Percentiles rank a stretch among this genome's conserved stretches.
Evolutionary conservation across 441 rosid genomes (phyloP).

Genomic region (Pelargonium australe): DNA sequence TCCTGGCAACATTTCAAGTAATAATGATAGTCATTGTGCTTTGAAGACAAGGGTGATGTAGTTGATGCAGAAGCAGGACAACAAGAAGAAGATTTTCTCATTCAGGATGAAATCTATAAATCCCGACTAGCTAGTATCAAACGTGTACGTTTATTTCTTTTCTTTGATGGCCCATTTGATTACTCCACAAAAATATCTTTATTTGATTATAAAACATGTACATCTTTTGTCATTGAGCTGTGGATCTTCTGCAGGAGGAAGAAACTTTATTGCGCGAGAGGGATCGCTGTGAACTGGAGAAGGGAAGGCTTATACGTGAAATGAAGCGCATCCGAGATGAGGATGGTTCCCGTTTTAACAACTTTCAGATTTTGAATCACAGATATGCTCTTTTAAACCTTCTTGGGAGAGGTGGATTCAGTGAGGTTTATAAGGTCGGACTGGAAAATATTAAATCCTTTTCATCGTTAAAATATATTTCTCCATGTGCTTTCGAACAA

Average conservation of each 20-base stretch:
- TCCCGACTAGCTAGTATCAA: constrained; percentile 89
- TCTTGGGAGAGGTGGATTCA: constrained; percentile 98
- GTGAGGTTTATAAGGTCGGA: constrained; percentile 99
- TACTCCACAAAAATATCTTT: neutral
- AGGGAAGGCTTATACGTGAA: constrained; percentile 93
- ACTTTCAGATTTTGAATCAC: constrained; percentile 82
- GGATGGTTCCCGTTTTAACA: constrained; percentile 96
- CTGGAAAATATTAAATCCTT: constrained; percentile 21
- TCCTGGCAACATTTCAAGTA: constrained; percentile 19
- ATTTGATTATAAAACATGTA: neutral
- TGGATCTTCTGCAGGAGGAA: constrained; percentile 62
- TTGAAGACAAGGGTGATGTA: constrained; percentile 79
- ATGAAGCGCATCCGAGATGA: constrained; percentile 98
- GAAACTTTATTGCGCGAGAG: constrained; percentile 86
- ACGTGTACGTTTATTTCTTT: constrained; percentile 52
- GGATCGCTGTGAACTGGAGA: constrained; percentile 93
- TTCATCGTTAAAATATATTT: constrained; percentile 23
- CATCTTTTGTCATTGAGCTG: constrained; percentile 20
- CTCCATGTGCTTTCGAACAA: constrained; percentile 11
- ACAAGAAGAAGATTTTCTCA: constrained; percentile 75
- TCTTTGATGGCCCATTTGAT: constrained; percentile 9
- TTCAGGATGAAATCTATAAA: constrained; percentile 94
- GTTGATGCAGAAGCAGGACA: constrained; percentile 62
- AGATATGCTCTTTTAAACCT: constrained; percentile 94
- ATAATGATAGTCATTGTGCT: constrained; percentile 24